Conservation (phyloP, 2,329 filamentous ascomycete species). For the Pseudogymnoascus sp. region DNA sequence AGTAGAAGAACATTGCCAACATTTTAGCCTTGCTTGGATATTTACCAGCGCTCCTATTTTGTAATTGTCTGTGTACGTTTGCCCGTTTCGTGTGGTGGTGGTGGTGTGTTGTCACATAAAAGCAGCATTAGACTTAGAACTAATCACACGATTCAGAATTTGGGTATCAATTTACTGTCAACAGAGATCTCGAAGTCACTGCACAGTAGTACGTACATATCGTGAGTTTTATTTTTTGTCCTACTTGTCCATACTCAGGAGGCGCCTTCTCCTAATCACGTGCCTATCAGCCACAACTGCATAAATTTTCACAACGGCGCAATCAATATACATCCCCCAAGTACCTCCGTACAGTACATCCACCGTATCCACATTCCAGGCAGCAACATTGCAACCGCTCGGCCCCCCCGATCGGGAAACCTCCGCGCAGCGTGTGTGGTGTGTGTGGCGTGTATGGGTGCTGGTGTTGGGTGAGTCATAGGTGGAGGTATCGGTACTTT, state of each 20-base stretch:
- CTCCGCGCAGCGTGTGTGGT: neutral
- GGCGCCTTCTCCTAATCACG: too few relatives aligned
- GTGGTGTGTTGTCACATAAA: neutral
- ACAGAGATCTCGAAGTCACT: neutral
- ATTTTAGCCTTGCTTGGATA: too few relatives aligned
- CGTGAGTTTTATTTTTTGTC: too few relatives aligned
- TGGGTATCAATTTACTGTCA: neutral
- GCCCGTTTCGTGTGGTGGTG: too few relatives aligned
- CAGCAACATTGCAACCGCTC: conserved; percentile 2
- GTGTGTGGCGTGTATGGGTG: neutral
- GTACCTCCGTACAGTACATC: neutral
- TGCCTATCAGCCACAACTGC: too few relatives aligned
- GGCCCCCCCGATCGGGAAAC: neutral
- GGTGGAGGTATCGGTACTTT: neutral
- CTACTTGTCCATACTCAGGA: too few relatives aligned
- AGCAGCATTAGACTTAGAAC: neutral
- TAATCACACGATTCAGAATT: neutral
- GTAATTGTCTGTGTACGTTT: too few relatives aligned
- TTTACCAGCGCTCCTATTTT: too few relatives aligned
- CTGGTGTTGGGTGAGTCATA: neutral
- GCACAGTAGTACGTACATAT: too few relatives aligned
- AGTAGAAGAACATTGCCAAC: too few relatives aligned
- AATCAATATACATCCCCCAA: neutral
- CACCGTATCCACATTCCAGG: neutral
- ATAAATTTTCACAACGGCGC: too few relatives aligned